These are phyloP conservation scores for Apiospora pterosperma DNA, from an alignment of 2,329 filamentous ascomycete genomes.

Conservation along the genomic window DNA sequence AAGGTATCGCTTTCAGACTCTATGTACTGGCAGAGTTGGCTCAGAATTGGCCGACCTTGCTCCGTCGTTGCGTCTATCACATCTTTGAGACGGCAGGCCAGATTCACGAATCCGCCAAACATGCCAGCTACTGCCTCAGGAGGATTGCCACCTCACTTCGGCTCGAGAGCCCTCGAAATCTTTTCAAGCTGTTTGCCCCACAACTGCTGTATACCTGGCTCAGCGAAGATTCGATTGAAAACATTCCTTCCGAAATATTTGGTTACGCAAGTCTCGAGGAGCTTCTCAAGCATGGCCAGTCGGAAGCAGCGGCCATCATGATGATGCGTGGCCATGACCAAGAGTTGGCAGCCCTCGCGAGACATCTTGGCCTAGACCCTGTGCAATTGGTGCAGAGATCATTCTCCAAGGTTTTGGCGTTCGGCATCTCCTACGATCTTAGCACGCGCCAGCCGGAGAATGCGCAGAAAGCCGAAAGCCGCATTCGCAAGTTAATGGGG, in stretches of 20 bases:
- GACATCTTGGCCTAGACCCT: slow-evolving; percentile 50
- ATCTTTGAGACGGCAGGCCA: slow-evolving; percentile 88
- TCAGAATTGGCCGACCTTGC: slow-evolving; percentile 78
- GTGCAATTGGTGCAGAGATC: slow-evolving; percentile 59
- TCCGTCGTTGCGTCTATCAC: slow-evolving; percentile 85
- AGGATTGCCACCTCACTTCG: slow-evolving; percentile 63
- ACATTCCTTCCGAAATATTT: slow-evolving; percentile 83
- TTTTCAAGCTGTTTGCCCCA: slow-evolving; percentile 82
- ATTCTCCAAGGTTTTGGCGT: slow-evolving; percentile 79
- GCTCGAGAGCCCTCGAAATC: slow-evolving; percentile 61
- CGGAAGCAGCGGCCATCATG: slow-evolving; percentile 76
- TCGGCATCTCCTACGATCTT: slow-evolving; percentile 77
- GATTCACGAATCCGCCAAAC: slow-evolving; percentile 58
- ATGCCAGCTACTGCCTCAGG: slow-evolving; percentile 70
- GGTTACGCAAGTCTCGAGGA: slow-evolving; percentile 67
- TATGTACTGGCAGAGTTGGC: slow-evolving; percentile 74
- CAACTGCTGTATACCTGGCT: slow-evolving; percentile 93
- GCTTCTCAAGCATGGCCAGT: slow-evolving; percentile 67
- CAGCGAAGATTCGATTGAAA: slow-evolving; percentile 59
- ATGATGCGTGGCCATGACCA: slow-evolving; percentile 75
- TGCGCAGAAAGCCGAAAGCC: slow-evolving; percentile 57
- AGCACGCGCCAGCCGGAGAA: slow-evolving; percentile 36
- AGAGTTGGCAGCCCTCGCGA: slow-evolving; percentile 58
- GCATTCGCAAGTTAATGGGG: slow-evolving; percentile 68
- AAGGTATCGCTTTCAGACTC: slow-evolving; percentile 83